Percentiles rank a stretch among this genome's conserved stretches.
Evolutionary conservation across 2,329 filamentous ascomycete genomes (phyloP).

Genomic region (Ceratocystis cacaofunesta): DNA sequence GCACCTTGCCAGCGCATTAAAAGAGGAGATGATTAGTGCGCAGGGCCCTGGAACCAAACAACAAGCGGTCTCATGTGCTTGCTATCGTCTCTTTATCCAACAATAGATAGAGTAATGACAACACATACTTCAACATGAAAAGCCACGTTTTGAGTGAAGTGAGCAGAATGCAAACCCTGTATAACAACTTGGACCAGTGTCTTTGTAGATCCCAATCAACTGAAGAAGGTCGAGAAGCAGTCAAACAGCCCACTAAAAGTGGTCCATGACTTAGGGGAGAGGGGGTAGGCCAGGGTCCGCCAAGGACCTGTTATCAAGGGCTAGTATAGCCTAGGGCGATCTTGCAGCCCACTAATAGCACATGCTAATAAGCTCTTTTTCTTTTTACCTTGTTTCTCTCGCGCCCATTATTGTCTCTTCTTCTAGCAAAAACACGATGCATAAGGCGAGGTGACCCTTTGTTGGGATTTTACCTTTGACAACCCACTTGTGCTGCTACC

Average conservation of each 20-base stretch:
- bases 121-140: too few species aligned
- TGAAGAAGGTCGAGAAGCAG: not conserved
- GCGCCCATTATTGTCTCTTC: not conserved
- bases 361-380: not conserved
- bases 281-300: not conserved
- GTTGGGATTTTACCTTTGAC: not conserved
- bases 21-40: not conserved
- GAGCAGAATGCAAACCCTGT: not conserved
- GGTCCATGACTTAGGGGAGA: not conserved
- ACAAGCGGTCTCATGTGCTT: not conserved
- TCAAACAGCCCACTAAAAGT: not conserved
- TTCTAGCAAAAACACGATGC: too few species aligned
- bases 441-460: too few species aligned
- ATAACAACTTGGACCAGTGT: not conserved
- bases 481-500: not conserved
- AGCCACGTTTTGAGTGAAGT: too few species aligned
- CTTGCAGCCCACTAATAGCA: not conserved
- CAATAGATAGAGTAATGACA: not conserved
- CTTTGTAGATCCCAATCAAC: not conserved
- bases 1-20: not conserved
- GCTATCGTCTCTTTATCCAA: not conserved
- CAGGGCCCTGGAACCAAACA: not conserved
- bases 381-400: not conserved
- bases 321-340: not conserved
- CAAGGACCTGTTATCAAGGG: not conserved